Evolutionary conservation across 73 alveolate species (phyloP), one percentile per base, ranked within the genome.

Genomic region (Effrenium voratum): DNA sequence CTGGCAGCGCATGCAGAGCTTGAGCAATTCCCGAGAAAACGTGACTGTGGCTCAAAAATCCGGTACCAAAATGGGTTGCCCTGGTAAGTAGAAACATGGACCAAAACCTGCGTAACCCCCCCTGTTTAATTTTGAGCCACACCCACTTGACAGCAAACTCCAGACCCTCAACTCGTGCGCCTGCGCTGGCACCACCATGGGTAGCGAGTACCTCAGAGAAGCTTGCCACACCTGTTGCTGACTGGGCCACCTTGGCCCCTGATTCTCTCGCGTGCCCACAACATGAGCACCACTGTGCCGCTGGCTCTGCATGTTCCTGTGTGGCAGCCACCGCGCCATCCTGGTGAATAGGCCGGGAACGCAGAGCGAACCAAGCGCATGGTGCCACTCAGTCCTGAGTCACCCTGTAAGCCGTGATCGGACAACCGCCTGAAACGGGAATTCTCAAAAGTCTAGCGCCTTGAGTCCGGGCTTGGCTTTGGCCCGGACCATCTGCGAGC

Each of bases 151-250:
- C 19, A 8, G 19, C 19, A 52, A 8, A 19, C 63, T 19, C 63
- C 63, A 8, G 63, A 15, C 24, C 44, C 24, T 68, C 41, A 40
- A 34, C 34, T 34, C 63, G 13, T 40, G 41, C 45, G 59, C 93
- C 93, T 87, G 97, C 2, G 97, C 97, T 13, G 97, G 97, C 50
- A 90, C 97, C 77, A 90, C 97, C 60, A 90, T 76, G 3, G 97
- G 81, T 45, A 90, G 47, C 0, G 86, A 45, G 43, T 60, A 90
- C 97, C 97, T 90, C 28, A 47, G 73, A 15, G 28, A 6, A 40
- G 41, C 8, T n/a, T n/a, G n/a, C n/a, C n/a, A n/a, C n/a, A n/a
- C n/a, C n/a, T n/a, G n/a, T n/a, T n/a, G n/a, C n/a, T n/a, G n/a
- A n/a, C n/a, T n/a, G n/a, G n/a, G n/a, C n/a, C n/a, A n/a, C n/a